Percentiles rank a stretch among this genome's conserved stretches.
Evolutionary conservation across 192 early-diverging fungal genomes (phyloP).

Genomic region (Rhizophagus clarus): DNA sequence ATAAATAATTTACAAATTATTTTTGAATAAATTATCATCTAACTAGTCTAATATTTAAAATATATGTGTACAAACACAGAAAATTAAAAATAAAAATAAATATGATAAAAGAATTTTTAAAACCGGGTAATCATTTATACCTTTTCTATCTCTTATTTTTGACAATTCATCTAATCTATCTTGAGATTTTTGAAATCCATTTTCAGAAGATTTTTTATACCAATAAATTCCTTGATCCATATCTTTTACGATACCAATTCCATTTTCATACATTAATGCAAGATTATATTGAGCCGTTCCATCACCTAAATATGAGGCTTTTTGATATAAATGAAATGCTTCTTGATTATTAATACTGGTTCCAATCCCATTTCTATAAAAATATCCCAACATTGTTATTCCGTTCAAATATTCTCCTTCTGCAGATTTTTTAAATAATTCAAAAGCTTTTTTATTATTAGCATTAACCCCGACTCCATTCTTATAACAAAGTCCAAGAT

Average conservation of each 20-base stretch:
- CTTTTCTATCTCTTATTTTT: not conserved
- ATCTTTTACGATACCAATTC: constrained; percentile 1
- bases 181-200: not conserved
- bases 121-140: no score
- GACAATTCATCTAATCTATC: not conserved
- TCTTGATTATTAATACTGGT: not conserved
- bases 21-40: no score
- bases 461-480: constrained; percentile 31
- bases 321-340: not conserved
- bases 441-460: not conserved
- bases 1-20: no score
- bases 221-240: not conserved
- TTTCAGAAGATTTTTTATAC: not conserved
- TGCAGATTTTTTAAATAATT: not conserved
- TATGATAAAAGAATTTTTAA: no score
- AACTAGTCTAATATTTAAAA: no score
- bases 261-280: not conserved
- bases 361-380: constrained; percentile 9
- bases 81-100: no score
- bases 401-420: not conserved
- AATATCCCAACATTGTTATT: not conserved
- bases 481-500: constrained; percentile 58
- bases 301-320: not conserved
- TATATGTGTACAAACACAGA: no score
- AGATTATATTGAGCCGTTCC: not conserved